Evolutionary conservation across 176 grass and related monocot species (phyloP).

Genomic region (Avena sativa): DNA sequence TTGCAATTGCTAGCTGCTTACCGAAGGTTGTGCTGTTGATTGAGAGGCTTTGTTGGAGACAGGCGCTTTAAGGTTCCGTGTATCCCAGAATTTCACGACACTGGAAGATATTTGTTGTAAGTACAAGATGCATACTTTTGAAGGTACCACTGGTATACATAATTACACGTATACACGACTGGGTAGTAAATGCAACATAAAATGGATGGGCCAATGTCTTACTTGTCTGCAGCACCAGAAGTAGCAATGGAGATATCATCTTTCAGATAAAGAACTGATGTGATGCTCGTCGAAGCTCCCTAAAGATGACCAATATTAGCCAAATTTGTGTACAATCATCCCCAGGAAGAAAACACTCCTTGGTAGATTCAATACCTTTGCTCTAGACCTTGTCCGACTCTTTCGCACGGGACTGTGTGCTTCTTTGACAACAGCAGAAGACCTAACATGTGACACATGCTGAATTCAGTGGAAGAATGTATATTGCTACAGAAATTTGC

Average conservation of each 20-base stretch:
- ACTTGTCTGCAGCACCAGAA: conserved; percentile 92
- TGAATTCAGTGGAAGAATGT: conserved; percentile 32
- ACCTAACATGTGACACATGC: conserved; percentile 50
- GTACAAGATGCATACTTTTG: not conserved
- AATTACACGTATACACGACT: not conserved
- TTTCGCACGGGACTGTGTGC: conserved; percentile 59
- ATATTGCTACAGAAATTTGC: not conserved
- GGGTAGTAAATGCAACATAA: conserved; percentile 8
- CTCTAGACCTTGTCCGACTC: conserved; percentile 56
- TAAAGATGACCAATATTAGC: conserved; percentile 46
- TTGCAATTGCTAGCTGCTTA: conserved; percentile 33
- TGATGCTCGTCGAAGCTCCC: conserved; percentile 81
- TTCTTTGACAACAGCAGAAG: conserved; percentile 77
- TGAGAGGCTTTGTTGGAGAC: conserved; percentile 57
- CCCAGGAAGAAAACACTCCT: not conserved
- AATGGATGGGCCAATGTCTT: conserved; percentile 17
- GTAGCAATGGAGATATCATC: conserved; percentile 84
- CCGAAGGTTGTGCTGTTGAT: conserved; percentile 53
- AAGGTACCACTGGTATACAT: not conserved
- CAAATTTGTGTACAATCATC: not conserved
- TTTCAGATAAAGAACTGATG: conserved; percentile 92
- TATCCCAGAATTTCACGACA: conserved; percentile 96
- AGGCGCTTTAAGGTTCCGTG: conserved; percentile 71
- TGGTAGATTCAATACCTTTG: conserved; percentile 62
- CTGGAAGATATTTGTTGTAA: conserved; percentile 43